These are phyloP conservation scores for Cytospora piceae DNA, from an alignment of 2,329 filamentous ascomycete genomes.

Conservation along the genomic window DNA sequence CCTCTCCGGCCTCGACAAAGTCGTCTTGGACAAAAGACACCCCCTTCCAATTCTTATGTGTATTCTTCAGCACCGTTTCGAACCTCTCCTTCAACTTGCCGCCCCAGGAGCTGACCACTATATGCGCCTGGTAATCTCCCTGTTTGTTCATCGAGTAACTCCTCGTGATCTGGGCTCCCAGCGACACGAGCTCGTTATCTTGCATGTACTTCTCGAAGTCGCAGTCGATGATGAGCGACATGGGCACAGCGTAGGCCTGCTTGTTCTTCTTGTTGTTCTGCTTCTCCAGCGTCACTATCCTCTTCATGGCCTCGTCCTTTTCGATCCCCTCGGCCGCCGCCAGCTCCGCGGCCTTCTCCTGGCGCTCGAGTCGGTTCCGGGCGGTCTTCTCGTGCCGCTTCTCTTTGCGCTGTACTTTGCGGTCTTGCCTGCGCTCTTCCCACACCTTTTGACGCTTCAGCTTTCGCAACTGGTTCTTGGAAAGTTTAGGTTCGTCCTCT, in stretches of 20 bases:
- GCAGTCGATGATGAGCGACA: slow-evolving; percentile 87
- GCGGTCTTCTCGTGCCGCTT: slow-evolving; percentile 54
- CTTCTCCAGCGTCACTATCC: slow-evolving; percentile 37
- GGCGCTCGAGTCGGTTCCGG: slow-evolving; percentile 54
- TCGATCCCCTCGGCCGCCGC: slow-evolving; percentile 48
- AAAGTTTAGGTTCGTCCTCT: slow-evolving; percentile 50
- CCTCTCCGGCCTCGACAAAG: slow-evolving; percentile 69
- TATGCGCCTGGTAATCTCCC: slow-evolving; percentile 67
- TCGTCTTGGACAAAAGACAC: slow-evolving; percentile 74
- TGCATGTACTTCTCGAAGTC: slow-evolving; percentile 90
- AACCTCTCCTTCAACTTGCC: slow-evolving; percentile 78
- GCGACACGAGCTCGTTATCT: slow-evolving; percentile 81
- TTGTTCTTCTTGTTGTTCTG: slow-evolving; percentile 38
- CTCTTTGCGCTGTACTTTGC: slow-evolving; percentile 58
- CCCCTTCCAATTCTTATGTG: slow-evolving; percentile 79
- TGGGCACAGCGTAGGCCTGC: slow-evolving; percentile 62
- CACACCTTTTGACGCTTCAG: slow-evolving; percentile 71
- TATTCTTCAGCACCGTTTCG: slow-evolving; percentile 71
- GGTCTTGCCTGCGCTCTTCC: slow-evolving; percentile 70
- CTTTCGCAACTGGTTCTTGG: slow-evolving; percentile 87
- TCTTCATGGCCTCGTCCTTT: slow-evolving; percentile 39
- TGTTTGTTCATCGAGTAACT: slow-evolving; percentile 87
- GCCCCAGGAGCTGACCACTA: slow-evolving; percentile 79
- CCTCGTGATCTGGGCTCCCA: slow-evolving; percentile 82
- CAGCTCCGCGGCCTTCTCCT: slow-evolving; percentile 50